Percentiles rank a stretch among this genome's conserved stretches.
phyloP scores from a whole-genome alignment of 495 filamentous ascomycete genomes.

The Oleoguttula mirabilis region DNA sequence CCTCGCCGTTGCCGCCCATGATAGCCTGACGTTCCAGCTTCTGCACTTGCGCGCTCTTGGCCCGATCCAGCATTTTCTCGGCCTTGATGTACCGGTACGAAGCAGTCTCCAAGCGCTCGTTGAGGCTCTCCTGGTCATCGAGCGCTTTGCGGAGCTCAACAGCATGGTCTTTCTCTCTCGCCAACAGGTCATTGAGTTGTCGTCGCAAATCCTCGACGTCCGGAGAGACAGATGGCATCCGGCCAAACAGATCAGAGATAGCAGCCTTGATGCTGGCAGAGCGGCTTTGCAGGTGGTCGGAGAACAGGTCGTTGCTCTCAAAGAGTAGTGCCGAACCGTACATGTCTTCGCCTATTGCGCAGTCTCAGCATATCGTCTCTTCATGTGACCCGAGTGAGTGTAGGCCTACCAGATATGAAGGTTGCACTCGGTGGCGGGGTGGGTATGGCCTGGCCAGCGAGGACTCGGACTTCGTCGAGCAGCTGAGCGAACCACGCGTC shows the following conservation, averaged over 20 bases:
- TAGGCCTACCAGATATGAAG: constrained; percentile 12
- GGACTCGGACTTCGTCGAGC: constrained; percentile 69
- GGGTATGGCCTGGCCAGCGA: constrained; percentile 36
- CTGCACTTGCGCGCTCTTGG: constrained; percentile 74
- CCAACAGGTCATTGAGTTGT: constrained; percentile 60
- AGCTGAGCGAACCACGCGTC: constrained; percentile 86
- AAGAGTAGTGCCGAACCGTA: constrained; percentile 53
- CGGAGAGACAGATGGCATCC: constrained; percentile 36
- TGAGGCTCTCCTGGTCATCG: constrained; percentile 69
- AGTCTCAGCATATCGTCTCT: constrained; percentile 15
- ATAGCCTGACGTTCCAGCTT: constrained; percentile 87
- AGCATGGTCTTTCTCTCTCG: constrained; percentile 66
- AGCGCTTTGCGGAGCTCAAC: constrained; percentile 63
- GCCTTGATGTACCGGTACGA: constrained; percentile 86
- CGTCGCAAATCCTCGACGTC: constrained; percentile 61
- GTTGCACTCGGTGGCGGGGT: constrained; percentile 7
- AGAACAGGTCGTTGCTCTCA: constrained; percentile 58
- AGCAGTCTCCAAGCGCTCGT: constrained; percentile 70
- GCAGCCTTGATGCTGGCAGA: constrained; percentile 50
- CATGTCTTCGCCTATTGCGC: constrained; percentile 22
- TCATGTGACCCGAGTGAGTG: constrained; percentile 1
- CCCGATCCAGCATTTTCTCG: constrained; percentile 83
- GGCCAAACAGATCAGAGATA: constrained; percentile 42
- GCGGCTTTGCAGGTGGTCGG: constrained; percentile 55
- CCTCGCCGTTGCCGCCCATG: constrained; percentile 42